Evolutionary conservation across 1,284 basidiomycete species (phyloP), one percentile per base, ranked within the genome.

Genomic region (Cryptococcus sp.): DNA sequence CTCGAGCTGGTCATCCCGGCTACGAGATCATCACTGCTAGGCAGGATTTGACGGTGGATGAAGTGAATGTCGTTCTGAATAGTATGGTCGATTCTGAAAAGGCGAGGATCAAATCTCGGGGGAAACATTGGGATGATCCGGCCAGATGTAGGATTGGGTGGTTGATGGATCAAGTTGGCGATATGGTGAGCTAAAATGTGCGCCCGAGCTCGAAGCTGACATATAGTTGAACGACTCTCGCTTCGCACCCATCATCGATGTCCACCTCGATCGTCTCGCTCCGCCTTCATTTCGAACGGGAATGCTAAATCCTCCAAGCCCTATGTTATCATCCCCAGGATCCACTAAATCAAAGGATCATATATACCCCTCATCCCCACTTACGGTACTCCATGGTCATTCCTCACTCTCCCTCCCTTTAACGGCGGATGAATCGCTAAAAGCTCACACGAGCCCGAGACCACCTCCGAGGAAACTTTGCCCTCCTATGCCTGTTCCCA

Each of bases 131-230:
- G 57, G 52, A 59, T 48, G 44, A 46, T 16, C 49, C 48, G 19
- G 45, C 46, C 19, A 51, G 42, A 45, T 45, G 46, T 25, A 50
- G 45, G 22, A 31, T 56, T 7, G 50, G 43, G 10, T 59, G 57
- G 57, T 22, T 59, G 36, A 56, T 59, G 23, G 57, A 59, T 25
- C 57, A 59, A 37, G 49, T 56, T 7, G 57, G 52, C 1, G 25
- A 46, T 7, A 41, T 59, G 23, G 57, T 56, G 44, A 54, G 57
- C 54, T 18, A 14, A 41, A 10, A 19, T 9, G 11, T 21, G 18
- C 21, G 16, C 16, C 41, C 7, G 41, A 4, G 13, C 10, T 43
- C 13, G 13, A 4, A 21, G 19, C 41, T 43, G 41, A 14, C 23
- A 9, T 43, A 22, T 21, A 43, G 41, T 21, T 43, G 13, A 24